Evolutionary conservation across 2,329 filamentous ascomycete species (phyloP), one percentile per base, ranked within the genome.

Genomic region (Gliomastix tumulicola): DNA sequence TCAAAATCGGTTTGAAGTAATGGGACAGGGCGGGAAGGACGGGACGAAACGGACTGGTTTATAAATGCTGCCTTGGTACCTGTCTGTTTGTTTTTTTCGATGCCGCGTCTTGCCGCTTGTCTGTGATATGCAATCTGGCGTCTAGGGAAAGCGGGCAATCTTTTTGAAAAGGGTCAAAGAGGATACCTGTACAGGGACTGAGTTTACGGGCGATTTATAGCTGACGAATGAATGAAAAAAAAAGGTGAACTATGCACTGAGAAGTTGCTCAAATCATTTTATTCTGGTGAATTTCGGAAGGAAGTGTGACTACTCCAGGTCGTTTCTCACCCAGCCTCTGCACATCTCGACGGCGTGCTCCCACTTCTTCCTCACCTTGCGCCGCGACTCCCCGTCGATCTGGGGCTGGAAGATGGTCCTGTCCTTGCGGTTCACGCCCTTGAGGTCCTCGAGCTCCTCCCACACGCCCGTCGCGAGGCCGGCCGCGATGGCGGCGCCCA

Each of bases 401-500:
- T 74, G 62, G 4, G 84, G 82, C 54, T 74, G 71, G 60, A 89
- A 89, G 21, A 75, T 70, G 42, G 77, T 83, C 35, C 76, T 69
- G 39, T 82, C 83, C 43, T 81, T 73, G 22, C 68, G 75, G 55
- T 88, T 88, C 56, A 88, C 79, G 37, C 79, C 67, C 54, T 79
- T 78, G 32, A 89, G 62, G 49, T 88, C 83, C 33, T 79, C 74
- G 44, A 88, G 83, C 43, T 76, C 73, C 50, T 82, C 77, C 84
- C 84, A 90, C 10, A 88, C 69, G 33, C 71, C 79, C 6, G 82
- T 75, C 4, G 84, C 85, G 46, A 89, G 77, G n/a, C 82, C 86
- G 17, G 86, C 85, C 7, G 86, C 85, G 42, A 90, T 88, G 30
- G 85, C 86, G 21, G 86, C 84, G 21, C 85, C 86, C 4, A 90